phyloP scores from a whole-genome alignment of 2,329 filamentous ascomycete genomes.

The Apiospora rasikravindrae region DNA sequence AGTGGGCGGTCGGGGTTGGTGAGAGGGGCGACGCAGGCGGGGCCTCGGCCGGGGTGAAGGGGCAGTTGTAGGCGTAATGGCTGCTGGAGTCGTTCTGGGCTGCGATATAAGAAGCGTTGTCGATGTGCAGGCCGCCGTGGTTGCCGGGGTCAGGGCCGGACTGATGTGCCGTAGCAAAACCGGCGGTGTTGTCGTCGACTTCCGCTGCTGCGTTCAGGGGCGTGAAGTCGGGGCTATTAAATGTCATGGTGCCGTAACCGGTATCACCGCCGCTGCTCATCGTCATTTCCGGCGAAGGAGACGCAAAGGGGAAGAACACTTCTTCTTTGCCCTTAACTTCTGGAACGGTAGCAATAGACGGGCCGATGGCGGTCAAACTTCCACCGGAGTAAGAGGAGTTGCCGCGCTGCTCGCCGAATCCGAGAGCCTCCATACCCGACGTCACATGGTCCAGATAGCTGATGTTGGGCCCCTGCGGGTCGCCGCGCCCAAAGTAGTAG shows the following conservation, averaged over 20 bases:
- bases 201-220: not conserved
- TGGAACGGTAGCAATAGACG: not conserved
- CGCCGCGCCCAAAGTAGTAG: constrained; percentile 5
- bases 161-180: not conserved
- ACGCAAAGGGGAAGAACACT: not conserved
- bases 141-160: not conserved
- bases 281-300: not conserved
- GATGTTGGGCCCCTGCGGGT: not conserved
- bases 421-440: not conserved
- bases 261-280: not conserved
- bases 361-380: not conserved
- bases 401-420: not conserved
- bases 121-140: not conserved
- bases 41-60: not conserved
- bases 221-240: not conserved
- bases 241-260: not conserved
- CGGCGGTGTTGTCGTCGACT: not conserved
- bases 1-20: not conserved
- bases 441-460: not conserved
- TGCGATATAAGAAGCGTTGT: not conserved
- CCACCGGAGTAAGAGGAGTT: not conserved
- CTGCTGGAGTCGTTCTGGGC: not conserved
- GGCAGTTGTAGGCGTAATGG: not conserved
- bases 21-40: not conserved
- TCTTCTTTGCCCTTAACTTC: not conserved